Conservation (phyloP, 192 early-diverging fungal genomes). For the Gorgonomyces haynaldii region DNA sequence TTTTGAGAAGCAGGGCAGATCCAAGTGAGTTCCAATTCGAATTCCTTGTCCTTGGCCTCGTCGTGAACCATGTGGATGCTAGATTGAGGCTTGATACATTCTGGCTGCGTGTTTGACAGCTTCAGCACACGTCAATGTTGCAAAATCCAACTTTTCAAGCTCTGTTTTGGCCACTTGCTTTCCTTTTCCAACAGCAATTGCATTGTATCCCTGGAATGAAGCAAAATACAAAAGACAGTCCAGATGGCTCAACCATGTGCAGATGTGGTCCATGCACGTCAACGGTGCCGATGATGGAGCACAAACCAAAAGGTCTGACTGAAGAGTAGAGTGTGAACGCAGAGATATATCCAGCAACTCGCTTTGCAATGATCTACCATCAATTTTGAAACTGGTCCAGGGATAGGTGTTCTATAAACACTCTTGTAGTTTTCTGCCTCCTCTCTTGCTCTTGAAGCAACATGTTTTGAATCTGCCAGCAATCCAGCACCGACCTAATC, state of each 20-base stretch:
- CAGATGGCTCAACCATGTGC: constrained; percentile 95
- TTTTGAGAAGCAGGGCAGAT: constrained; percentile 70
- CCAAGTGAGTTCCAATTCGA: constrained; percentile 98
- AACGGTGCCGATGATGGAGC: constrained; percentile 70
- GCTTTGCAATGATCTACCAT: constrained; percentile 71
- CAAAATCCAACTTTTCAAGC: constrained; percentile 89
- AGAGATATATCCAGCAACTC: constrained; percentile 83
- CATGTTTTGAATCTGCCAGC: constrained; percentile 80
- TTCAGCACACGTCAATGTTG: constrained; percentile 64
- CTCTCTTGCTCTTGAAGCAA: constrained; percentile 80
- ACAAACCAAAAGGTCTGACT: constrained; percentile 86
- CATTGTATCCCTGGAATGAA: constrained; percentile 75
- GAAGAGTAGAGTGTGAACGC: constrained; percentile 96
- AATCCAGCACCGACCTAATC: constrained; percentile 77
- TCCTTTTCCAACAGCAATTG: constrained; percentile 91
- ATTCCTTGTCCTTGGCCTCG: constrained; percentile 96
- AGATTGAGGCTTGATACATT: constrained; percentile 50
- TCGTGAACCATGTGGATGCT: constrained; percentile 92
- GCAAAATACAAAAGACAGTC: constrained; percentile 73
- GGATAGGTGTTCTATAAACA: constrained; percentile 68
- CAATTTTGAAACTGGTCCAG: constrained; percentile 54
- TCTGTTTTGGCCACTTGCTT: constrained; percentile 97
- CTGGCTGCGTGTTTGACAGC: constrained; percentile 88
- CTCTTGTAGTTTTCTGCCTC: constrained; percentile 84
- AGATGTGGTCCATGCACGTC: constrained; percentile 74